These are phyloP conservation scores for Infundibulicybe gibba DNA, from an alignment of 768 basidiomycete genomes.

Conservation along the genomic window DNA sequence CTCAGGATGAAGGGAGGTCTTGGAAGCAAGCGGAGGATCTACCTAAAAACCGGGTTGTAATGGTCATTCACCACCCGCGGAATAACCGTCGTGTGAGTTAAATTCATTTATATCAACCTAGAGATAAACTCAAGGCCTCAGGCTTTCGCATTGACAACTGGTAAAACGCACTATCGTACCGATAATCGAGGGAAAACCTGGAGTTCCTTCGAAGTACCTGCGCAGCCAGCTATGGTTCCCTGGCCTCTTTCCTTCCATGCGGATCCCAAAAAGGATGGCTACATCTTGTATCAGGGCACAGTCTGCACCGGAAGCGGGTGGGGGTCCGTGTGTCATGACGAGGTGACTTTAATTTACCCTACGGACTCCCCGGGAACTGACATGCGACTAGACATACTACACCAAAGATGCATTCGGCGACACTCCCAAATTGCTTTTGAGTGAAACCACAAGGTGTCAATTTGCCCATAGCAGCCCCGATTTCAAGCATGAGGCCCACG, in stretches of 20 bases:
- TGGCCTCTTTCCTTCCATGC: slow-evolving; percentile 87
- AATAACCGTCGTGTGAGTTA: slow-evolving; percentile 68
- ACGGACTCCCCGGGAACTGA: neutral
- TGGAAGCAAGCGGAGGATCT: slow-evolving; percentile 52
- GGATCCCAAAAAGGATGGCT: slow-evolving; percentile 60
- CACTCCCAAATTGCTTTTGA: slow-evolving; percentile 52
- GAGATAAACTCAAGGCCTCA: slow-evolving; percentile 19
- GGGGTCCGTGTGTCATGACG: slow-evolving; percentile 63
- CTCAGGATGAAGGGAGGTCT: slow-evolving; percentile 82
- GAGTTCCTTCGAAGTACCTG: slow-evolving; percentile 72
- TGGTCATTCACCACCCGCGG: slow-evolving; percentile 86
- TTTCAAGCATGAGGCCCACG: slow-evolving; percentile 74
- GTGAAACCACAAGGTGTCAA: slow-evolving; percentile 74
- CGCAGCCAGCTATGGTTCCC: slow-evolving; percentile 52
- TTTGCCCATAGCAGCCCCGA: slow-evolving; percentile 87
- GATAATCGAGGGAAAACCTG: slow-evolving; percentile 86
- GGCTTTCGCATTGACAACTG: slow-evolving; percentile 84
- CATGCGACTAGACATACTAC: slow-evolving; percentile 68
- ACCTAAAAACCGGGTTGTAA: slow-evolving; percentile 51
- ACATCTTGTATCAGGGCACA: slow-evolving; percentile 79
- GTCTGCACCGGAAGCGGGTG: slow-evolving; percentile 53
- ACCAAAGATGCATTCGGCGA: slow-evolving; percentile 81
- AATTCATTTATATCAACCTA: slow-evolving; percentile 16
- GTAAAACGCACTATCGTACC: slow-evolving; percentile 82
- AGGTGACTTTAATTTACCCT: slow-evolving; percentile 40